phyloP scores from a whole-genome alignment of 2,329 filamentous ascomycete species.

The Allantophomopsis lycopodina region DNA sequence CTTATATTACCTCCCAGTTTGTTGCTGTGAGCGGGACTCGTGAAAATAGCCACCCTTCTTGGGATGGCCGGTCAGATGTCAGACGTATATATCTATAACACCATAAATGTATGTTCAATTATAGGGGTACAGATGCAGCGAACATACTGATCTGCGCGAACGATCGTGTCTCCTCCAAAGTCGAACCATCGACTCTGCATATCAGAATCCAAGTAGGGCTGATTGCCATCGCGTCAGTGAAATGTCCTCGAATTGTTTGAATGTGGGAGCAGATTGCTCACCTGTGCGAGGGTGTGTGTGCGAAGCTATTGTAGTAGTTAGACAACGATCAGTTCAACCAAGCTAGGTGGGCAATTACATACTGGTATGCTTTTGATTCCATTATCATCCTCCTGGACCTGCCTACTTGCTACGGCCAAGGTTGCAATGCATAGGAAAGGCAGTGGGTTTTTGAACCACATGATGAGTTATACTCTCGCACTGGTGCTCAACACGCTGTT shows the following conservation, averaged over 20 bases:
- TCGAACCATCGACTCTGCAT: conserved; percentile 99
- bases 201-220: conserved; percentile 96
- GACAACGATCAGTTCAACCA: conserved; percentile 1
- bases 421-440: conserved; percentile 19
- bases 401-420: conserved; percentile 12
- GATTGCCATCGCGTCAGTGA: conserved; percentile 5
- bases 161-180: conserved; percentile 89
- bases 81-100: conserved; percentile 71
- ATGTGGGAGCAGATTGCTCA: conserved; percentile 26
- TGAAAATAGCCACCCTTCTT: conserved; percentile 88
- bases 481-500: too few relatives aligned
- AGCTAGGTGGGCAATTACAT: conserved; percentile 16
- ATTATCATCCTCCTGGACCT: conserved; percentile 18
- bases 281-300: conserved; percentile 72
- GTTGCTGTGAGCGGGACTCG: conserved; percentile 89
- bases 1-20: conserved; percentile 67
- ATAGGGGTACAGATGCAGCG: background rate
- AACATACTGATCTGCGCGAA: conserved; percentile 57
- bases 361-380: conserved; percentile 53
- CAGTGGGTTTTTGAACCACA: conserved; percentile 15
- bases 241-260: background rate
- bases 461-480: conserved; percentile 1
- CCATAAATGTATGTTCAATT: conserved; percentile 10
- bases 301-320: conserved; percentile 45
- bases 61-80: conserved; percentile 79